phyloP scores from a whole-genome alignment of 2,329 filamentous ascomycete genomes.

The Epichloe coenophiala region DNA sequence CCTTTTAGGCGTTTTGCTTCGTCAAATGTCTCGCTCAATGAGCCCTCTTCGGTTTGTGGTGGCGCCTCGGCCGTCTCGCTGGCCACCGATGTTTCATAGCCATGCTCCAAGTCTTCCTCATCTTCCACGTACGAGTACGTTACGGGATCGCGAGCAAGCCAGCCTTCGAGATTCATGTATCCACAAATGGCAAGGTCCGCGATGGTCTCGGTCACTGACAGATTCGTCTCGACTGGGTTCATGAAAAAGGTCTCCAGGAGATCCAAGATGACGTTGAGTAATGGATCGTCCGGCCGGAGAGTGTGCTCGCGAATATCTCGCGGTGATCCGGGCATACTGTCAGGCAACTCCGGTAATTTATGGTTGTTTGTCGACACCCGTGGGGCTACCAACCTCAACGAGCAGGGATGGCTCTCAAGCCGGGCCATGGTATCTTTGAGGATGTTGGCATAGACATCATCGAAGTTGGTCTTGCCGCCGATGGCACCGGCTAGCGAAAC shows the following conservation, averaged over 20 bases:
- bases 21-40: constrained; percentile 1
- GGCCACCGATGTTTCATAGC: constrained; percentile 4
- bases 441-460: constrained; percentile 59
- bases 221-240: constrained; percentile 83
- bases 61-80: constrained; percentile 3
- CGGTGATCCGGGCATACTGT: constrained; percentile 47
- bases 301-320: constrained; percentile 47
- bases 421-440: constrained; percentile 57
- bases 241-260: constrained; percentile 71
- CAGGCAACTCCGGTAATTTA: constrained; percentile 39
- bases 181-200: constrained; percentile 75
- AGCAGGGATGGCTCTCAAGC: constrained; percentile 62
- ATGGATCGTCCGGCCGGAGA: constrained; percentile 47
- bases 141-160: constrained; percentile 65
- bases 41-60: not conserved
- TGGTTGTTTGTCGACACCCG: constrained; percentile 42
- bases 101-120: constrained; percentile 15
- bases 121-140: constrained; percentile 37
- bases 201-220: constrained; percentile 73
- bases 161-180: constrained; percentile 76
- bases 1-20: constrained; percentile 27
- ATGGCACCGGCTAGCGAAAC: constrained; percentile 55
- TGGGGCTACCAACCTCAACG: constrained; percentile 51
- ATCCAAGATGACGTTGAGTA: constrained; percentile 52
- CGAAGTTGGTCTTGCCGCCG: constrained; percentile 55